Conservation (phyloP, 164 flowering plant species). For the Liquidambar formosana region DNA sequence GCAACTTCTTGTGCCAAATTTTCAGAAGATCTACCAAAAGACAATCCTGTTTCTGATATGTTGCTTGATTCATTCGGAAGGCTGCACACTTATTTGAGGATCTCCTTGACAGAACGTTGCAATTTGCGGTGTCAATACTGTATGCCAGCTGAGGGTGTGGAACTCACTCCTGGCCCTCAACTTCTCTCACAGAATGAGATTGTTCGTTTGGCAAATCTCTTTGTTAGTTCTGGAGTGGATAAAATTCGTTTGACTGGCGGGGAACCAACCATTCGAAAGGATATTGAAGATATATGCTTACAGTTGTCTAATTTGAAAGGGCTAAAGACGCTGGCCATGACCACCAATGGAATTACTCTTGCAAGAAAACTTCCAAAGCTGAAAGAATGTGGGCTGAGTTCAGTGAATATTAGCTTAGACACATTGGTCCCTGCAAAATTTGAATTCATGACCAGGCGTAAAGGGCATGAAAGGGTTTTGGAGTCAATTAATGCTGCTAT, state of each 20-base stretch:
- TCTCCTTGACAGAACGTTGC: slow-evolving; percentile 95
- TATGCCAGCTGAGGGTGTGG: slow-evolving; percentile 95
- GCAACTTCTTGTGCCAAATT: slow-evolving; percentile 53
- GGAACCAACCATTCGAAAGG: slow-evolving; percentile 91
- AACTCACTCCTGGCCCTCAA: slow-evolving; percentile 69
- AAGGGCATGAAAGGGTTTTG: slow-evolving; percentile 85
- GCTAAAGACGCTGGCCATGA: slow-evolving; percentile 79
- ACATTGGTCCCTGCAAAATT: slow-evolving; percentile 92
- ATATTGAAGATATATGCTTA: slow-evolving; percentile 83
- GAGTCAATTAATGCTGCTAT: slow-evolving; percentile 78
- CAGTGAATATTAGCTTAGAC: slow-evolving; percentile 89
- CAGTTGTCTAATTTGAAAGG: slow-evolving; percentile 73
- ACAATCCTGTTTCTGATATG: slow-evolving; percentile 65
- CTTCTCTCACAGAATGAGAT: slow-evolving; percentile 68
- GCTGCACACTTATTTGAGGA: slow-evolving; percentile 84
- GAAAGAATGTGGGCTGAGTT: slow-evolving; percentile 77
- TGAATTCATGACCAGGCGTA: slow-evolving; percentile 93
- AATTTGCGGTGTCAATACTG: slow-evolving; percentile 92
- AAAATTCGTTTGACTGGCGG: slow-evolving; percentile 97
- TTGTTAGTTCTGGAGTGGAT: slow-evolving; percentile 80
- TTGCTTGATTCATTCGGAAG: slow-evolving; percentile 91
- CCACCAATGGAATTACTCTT: slow-evolving; percentile 87
- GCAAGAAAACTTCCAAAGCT: slow-evolving; percentile 83
- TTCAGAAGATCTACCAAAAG: slow-evolving; percentile 44
- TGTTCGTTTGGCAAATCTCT: slow-evolving; percentile 69